Evolutionary conservation across 306 rosid genomes (phyloP), one percentile per base, ranked within the genome.

Genomic region (Hippophae gyantsensis): DNA sequence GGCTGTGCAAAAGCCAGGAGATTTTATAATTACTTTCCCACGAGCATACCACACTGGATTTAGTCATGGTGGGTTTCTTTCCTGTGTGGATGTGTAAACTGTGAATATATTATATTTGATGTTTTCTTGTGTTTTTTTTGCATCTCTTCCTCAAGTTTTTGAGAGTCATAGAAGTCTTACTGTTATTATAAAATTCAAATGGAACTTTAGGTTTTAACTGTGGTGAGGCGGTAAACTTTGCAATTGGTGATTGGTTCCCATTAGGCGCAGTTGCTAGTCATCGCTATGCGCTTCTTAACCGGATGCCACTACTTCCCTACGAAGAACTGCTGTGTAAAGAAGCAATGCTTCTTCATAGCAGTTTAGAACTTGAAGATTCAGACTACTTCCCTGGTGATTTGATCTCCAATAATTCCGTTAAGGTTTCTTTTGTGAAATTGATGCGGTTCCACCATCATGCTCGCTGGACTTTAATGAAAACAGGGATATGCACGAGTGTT

Each of bases 201-300:
- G 57, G 48, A 69, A 72, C 54, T 79, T 9, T 68, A 93, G 99
- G 99, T 68, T 93, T 93, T 72, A 93, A 93, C 71, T 88, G 97
- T 65, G 99, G 99, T 42, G 99, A 93, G 74, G 99, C 99, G 8
- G 97, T 93, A 79, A 93, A 93, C 79, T 88, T 93, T 70, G 99
- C 99, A 18, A 70, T 86, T 68, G 89, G 94, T 32, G 87, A 84
- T 80, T 93, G 99, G 99, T 93, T 93, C 76, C 95, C 90, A 54
- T 59, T 88, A 67, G 97, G 97, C 23, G 95, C 89, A 71, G 70
- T 82, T 72, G 95, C 97, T 45, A 93, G 95, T 84, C 84, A 74
- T 63, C 86, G 94, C 65, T 93, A 93, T 77, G 86, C 99, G 7
- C 64, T 63, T 72, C 97, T 93, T 49, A 82, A 80, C 74, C 82